Base-by-base conservation (phyloP, 805 yeast genomes). In the Yamadazyma tumulicola region DNA sequence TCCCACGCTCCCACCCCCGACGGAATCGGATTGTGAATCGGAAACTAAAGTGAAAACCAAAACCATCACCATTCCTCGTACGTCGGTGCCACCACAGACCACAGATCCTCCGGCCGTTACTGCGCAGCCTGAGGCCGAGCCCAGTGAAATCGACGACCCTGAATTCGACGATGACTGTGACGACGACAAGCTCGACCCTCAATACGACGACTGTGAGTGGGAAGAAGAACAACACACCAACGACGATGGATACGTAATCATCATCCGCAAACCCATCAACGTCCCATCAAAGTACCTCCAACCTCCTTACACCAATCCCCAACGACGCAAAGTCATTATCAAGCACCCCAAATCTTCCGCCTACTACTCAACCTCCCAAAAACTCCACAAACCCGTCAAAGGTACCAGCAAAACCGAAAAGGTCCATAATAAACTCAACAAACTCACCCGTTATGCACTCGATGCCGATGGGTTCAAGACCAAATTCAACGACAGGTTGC, bases 221-320 rank as follows among this genome's bases (percentile, higher is more conserved):
- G 53, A 49, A 40, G 57, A 52, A 35, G 41, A 39, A 14, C 46
- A 49, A 26, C 23, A 47, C 3, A 35, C 37, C 6, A 56, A 51
- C 34, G 39, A 38, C 19, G 26, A 47, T 24, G 55, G 55, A 2
- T 23, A 34, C 6, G 35, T 50, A 11, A 34, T 41, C 9, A 42
- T 48, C 15, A 42, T 48, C 17, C 37, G 57, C 26, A 46, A 35
- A 23, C 55, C 55, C 6, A 35, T 51, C 15, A 38, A 43, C 17
- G 52, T 47, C 4, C 47, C 54, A 7, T 28, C 33, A 17, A 37
- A 41, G 16, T 38, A 37, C 27, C 35, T 27, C n/a, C 22, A 40
- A 15, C 24, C 34, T 13, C 51, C 49, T 17, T 17, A 32, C 9
- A 26, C 29, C 12, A 30, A 27, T 15, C 32, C 48, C 7, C 29